These are phyloP conservation scores for Periconia sp. DNA, from an alignment of 2,329 filamentous ascomycete genomes.

Conservation along the genomic window DNA sequence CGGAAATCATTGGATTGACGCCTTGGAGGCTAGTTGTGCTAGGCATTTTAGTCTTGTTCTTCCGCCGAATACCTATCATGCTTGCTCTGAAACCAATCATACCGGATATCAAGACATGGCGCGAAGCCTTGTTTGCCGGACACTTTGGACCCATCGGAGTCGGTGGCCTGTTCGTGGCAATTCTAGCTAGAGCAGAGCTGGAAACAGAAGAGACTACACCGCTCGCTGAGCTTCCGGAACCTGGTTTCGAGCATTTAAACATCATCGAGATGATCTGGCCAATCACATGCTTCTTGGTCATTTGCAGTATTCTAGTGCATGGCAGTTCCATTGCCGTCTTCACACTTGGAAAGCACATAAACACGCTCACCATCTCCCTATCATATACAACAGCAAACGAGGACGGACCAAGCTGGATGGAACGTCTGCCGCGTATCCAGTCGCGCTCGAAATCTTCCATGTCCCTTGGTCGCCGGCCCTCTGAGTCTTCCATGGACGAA, in stretches of 20 bases:
- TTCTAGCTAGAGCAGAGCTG: slow-evolving; percentile 89
- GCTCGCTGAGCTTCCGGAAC: slow-evolving; percentile 65
- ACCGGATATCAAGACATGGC: slow-evolving; percentile 97
- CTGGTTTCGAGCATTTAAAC: slow-evolving; percentile 66
- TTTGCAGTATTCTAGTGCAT: slow-evolving; percentile 92
- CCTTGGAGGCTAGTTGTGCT: slow-evolving; percentile 95
- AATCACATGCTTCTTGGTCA: slow-evolving; percentile 90
- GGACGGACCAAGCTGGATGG: slow-evolving; percentile 93
- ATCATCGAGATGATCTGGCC: slow-evolving; percentile 92
- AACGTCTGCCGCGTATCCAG: slow-evolving; percentile 79
- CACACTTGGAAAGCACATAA: slow-evolving; percentile 96
- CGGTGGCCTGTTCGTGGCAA: slow-evolving; percentile 93
- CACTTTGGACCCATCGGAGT: slow-evolving; percentile 98
- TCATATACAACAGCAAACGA: slow-evolving; percentile 92
- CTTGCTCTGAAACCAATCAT: slow-evolving; percentile 87
- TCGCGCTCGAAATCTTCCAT: slow-evolving; percentile 83
- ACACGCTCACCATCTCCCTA: slow-evolving; percentile 92
- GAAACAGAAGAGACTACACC: slow-evolving; percentile 80
- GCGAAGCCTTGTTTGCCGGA: slow-evolving; percentile 93
- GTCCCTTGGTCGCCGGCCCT: slow-evolving; percentile 69
- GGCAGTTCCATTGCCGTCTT: slow-evolving; percentile 99
- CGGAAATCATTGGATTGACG: slow-evolving; percentile 70
- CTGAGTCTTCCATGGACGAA: slow-evolving; percentile 63
- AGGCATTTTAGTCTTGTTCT: slow-evolving; percentile 90
- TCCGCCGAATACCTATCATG: slow-evolving; percentile 96